These are phyloP conservation scores for Fusarium torreyae DNA, from an alignment of 2,329 filamentous ascomycete genomes.

Conservation along the genomic window DNA sequence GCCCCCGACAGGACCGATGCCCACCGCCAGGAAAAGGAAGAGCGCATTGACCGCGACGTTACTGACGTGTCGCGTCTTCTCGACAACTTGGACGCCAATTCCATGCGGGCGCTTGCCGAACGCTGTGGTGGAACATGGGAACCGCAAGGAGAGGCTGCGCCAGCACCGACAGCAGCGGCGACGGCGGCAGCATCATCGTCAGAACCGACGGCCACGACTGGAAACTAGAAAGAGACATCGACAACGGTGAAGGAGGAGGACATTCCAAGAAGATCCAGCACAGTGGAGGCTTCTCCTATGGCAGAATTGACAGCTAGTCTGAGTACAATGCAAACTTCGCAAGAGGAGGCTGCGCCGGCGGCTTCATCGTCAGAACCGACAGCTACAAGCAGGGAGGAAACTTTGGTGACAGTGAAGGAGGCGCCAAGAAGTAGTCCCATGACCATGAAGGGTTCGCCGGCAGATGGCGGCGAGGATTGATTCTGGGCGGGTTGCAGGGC, in stretches of 20 bases:
- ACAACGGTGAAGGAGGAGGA: not conserved
- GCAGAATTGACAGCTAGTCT: not conserved
- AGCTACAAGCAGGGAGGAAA: no score
- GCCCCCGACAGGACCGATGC: slow-evolving; percentile 58
- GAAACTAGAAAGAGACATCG: slow-evolving; percentile 17
- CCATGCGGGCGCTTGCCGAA: slow-evolving; percentile 55
- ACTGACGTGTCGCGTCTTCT: slow-evolving; percentile 54
- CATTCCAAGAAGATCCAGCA: not conserved
- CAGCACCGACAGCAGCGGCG: not conserved
- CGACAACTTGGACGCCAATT: slow-evolving; percentile 53
- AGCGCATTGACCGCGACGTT: slow-evolving; percentile 56
- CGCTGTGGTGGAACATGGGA: slow-evolving; percentile 58
- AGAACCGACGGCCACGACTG: slow-evolving; percentile 12
- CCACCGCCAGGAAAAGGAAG: slow-evolving; percentile 55
- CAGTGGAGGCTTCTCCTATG: not conserved
- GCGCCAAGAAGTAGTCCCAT: not conserved
- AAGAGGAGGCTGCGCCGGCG: not conserved
- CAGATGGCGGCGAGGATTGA: not conserved
- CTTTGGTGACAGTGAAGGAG: no score
- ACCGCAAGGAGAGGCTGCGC: slow-evolving; percentile 38
- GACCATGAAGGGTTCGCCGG: not conserved
- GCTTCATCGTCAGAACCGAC: no score
- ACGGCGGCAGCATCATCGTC: not conserved
- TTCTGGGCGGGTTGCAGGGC: not conserved
- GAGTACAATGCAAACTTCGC: not conserved